Evolutionary conservation across 768 basidiomycete genomes (phyloP).

Genomic region (Boletales sp.): DNA sequence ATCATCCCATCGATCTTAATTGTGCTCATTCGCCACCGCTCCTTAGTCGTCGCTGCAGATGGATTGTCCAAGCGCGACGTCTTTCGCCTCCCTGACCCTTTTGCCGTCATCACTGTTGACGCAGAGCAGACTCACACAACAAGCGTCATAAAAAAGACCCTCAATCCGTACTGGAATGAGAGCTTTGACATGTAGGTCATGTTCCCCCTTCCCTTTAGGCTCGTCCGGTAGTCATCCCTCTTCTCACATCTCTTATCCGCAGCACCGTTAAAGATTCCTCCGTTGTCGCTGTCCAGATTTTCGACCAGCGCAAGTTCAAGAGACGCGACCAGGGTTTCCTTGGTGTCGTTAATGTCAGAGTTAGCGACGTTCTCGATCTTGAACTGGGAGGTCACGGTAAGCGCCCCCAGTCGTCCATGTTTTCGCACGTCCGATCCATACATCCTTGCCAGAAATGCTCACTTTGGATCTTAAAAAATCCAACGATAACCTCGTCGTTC

Average conservation of each 20-base stretch:
- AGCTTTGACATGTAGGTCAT: slow-evolving; percentile 88
- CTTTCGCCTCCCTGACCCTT: slow-evolving; percentile 94
- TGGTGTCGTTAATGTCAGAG: slow-evolving; percentile 93
- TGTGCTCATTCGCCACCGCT: neutral
- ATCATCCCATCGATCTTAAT: neutral
- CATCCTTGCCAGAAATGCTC: slow-evolving; percentile 71
- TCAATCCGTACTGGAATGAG: slow-evolving; percentile 97
- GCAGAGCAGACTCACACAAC: slow-evolving; percentile 97
- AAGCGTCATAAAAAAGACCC: slow-evolving; percentile 92
- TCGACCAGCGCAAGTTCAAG: slow-evolving; percentile 99
- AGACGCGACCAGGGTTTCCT: slow-evolving; percentile 96
- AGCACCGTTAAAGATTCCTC: slow-evolving; percentile 98
- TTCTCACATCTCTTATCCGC: slow-evolving; percentile 10
- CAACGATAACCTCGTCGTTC: slow-evolving; percentile 97
- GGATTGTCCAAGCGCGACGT: slow-evolving; percentile 92
- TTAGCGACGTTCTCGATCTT: slow-evolving; percentile 87
- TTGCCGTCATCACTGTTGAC: slow-evolving; percentile 97
- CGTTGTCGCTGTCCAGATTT: slow-evolving; percentile 96
- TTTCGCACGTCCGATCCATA: neutral
- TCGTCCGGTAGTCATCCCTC: neutral
- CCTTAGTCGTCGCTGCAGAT: slow-evolving; percentile 89
- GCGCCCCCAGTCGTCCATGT: slow-evolving; percentile 26
- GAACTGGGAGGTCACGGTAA: slow-evolving; percentile 91
- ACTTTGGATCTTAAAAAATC: slow-evolving; percentile 97
- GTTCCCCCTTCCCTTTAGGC: neutral